A percentile compares a stretch with the other conserved stretches of the same genome.
Evolutionary conservation across 495 filamentous ascomycete species (phyloP).

Genomic region (Trichoderma orchidacearum): DNA sequence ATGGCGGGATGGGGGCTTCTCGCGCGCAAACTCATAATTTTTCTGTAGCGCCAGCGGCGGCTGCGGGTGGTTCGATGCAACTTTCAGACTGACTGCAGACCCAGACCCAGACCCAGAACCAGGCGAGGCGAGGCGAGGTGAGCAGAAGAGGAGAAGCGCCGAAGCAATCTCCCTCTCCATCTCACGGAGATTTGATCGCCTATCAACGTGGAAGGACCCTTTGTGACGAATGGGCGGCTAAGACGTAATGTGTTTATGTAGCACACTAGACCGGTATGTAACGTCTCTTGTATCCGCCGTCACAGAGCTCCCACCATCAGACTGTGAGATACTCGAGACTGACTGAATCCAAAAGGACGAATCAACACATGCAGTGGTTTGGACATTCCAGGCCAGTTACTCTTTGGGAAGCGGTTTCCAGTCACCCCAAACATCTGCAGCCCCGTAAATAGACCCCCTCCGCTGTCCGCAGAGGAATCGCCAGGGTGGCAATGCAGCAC

Average conservation of each 20-base stretch:
- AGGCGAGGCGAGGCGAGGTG: background rate
- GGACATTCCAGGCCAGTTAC: too few species aligned
- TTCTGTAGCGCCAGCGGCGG: background rate
- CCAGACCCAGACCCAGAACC: too few species aligned
- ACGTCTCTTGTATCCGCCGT: background rate
- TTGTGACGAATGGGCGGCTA: background rate
- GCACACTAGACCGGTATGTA: background rate
- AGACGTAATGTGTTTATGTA: constrained; percentile 1
- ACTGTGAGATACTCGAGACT: background rate
- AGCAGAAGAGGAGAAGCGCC: background rate
- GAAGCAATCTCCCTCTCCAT: background rate
- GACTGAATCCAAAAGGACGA: background rate
- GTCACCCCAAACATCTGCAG: too few species aligned
- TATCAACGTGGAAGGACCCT: background rate
- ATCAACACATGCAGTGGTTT: background rate
- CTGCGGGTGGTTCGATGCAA: background rate
- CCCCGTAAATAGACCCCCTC: too few species aligned
- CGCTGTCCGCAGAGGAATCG: too few species aligned
- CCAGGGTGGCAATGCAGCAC: too few species aligned
- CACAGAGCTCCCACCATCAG: background rate
- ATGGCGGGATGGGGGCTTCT: background rate
- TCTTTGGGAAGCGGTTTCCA: background rate
- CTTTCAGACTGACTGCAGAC: too few species aligned
- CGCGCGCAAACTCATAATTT: background rate
- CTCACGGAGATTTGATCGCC: background rate